Conservation (phyloP, 192 early-diverging fungal species). For the Coemansia pectinata region DNA sequence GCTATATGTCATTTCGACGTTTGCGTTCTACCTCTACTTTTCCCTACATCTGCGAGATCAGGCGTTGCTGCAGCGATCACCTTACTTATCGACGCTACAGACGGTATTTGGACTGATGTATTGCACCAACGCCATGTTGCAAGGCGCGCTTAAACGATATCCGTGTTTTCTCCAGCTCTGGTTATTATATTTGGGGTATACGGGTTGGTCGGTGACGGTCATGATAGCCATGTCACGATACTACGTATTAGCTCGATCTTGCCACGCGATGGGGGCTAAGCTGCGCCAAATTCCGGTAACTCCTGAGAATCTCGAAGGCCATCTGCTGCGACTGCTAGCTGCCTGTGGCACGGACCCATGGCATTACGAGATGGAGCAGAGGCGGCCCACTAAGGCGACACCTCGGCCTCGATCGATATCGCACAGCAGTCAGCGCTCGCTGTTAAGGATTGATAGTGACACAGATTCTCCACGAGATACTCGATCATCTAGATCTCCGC, state of each 20-base stretch:
- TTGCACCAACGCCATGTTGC: conserved; percentile 18
- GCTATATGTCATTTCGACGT: conserved; percentile 6
- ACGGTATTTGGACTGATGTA: conserved; percentile 13
- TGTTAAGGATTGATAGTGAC: not conserved
- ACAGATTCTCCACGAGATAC: not conserved
- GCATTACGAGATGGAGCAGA: not conserved
- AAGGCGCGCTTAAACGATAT: conserved; percentile 5
- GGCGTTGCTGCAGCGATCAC: conserved; percentile 23
- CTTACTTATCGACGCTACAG: conserved; percentile 17
- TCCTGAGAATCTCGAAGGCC: conserved; percentile 5
- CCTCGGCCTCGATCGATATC: not conserved
- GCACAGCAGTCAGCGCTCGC: not conserved
- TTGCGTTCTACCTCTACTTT: conserved; percentile 15
- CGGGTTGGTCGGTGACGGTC: conserved; percentile 5
- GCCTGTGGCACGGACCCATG: not conserved
- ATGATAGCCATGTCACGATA: conserved; percentile 22
- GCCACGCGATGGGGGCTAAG: not conserved
- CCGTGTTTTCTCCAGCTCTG: conserved; percentile 35
- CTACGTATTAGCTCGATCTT: conserved; percentile 13
- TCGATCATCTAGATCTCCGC: not conserved
- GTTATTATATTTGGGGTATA: conserved; percentile 16
- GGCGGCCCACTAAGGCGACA: not conserved
- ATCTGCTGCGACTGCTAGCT: not conserved
- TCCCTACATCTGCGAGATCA: conserved; percentile 4
- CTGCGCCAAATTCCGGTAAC: conserved; percentile 12